Evolutionary conservation across 176 grass and related monocot species (phyloP).

Genomic region (Ananas comosus): DNA sequence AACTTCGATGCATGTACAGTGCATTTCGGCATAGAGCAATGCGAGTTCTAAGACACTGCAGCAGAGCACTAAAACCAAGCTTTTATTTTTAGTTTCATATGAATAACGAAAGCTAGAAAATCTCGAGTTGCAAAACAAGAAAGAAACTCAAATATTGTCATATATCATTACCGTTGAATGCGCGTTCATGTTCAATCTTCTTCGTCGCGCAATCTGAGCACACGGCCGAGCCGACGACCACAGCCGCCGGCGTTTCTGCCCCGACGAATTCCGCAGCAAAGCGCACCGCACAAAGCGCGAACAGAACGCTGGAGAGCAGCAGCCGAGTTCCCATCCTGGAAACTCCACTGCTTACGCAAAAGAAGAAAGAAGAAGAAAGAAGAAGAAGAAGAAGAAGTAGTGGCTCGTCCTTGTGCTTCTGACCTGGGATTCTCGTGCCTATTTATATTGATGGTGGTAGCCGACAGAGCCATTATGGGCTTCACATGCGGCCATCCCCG

Average conservation of each 20-base stretch:
- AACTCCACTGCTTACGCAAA: background rate
- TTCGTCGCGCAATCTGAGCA: constrained; percentile 35
- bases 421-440: background rate
- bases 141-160: background rate
- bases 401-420: background rate
- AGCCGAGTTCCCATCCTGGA: background rate
- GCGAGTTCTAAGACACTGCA: too few species aligned
- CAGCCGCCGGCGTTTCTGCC: background rate
- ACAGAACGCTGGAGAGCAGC: background rate
- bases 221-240: constrained; percentile 30
- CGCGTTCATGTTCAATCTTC: constrained; percentile 23
- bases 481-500: background rate
- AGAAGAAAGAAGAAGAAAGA: background rate
- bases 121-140: background rate
- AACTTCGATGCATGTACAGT: too few species aligned
- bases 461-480: background rate
- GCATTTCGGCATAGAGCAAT: too few species aligned
- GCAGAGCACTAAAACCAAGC: too few species aligned
- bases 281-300: background rate
- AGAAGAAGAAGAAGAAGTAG: background rate
- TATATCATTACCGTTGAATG: constrained; percentile 23
- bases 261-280: background rate
- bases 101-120: background rate
- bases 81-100: background rate
- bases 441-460: background rate